Conservation (phyloP, 176 grass and related monocot species). For the Ananas comosus region DNA sequence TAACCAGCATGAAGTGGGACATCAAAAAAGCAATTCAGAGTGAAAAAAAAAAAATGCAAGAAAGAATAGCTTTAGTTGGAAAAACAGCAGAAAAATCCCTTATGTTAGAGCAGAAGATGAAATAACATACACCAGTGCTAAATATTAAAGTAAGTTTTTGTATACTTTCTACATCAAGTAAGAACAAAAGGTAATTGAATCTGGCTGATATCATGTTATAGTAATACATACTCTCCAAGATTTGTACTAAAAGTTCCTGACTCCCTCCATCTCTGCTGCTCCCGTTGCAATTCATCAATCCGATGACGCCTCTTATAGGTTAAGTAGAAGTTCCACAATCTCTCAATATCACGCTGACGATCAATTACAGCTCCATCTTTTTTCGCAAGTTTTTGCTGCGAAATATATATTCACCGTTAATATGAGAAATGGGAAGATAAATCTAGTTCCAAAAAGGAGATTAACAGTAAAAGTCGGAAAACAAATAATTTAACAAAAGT, state of each 20-base stretch:
- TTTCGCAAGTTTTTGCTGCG: constrained; percentile 72
- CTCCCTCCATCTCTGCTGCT: constrained; percentile 58
- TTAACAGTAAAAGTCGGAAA: neutral
- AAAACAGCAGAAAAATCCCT: too few relatives aligned
- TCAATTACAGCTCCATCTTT: constrained; percentile 56
- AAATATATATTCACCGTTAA: constrained; percentile 8
- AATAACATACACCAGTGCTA: too few relatives aligned
- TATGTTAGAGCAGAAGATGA: too few relatives aligned
- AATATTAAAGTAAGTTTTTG: too few relatives aligned
- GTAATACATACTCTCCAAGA: constrained; percentile 38
- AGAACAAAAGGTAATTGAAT: neutral
- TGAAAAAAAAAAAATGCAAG: too few relatives aligned
- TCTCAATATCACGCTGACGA: constrained; percentile 53
- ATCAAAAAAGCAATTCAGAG: too few relatives aligned
- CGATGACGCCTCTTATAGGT: constrained; percentile 52
- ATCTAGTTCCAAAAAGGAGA: neutral
- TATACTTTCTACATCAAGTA: neutral
- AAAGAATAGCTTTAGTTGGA: too few relatives aligned
- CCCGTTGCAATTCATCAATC: constrained; percentile 65
- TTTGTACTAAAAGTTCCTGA: constrained; percentile 63
- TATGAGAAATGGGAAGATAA: neutral
- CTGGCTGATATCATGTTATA: neutral
- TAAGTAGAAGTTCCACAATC: constrained; percentile 65
- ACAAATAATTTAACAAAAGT: neutral
- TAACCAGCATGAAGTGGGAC: too few relatives aligned